A percentile compares a stretch with the other conserved stretches of the same genome.
Evolutionary conservation across 306 rosid species (phyloP).

Genomic region (Cucurbita pepo): DNA sequence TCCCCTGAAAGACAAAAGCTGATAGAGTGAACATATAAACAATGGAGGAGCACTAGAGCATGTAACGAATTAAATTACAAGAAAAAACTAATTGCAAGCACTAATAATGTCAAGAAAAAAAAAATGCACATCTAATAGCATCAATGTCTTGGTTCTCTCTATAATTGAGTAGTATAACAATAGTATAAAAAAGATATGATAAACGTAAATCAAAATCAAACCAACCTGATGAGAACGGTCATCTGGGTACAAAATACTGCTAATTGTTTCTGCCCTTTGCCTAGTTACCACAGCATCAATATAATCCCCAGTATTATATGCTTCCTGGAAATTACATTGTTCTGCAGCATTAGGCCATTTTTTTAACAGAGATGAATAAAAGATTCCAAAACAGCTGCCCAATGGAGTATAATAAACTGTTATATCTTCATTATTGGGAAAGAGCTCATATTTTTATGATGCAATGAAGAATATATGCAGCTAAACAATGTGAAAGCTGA

Average conservation of each 20-base stretch:
- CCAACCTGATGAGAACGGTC: slow-evolving; percentile 65
- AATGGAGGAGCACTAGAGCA: slow-evolving; percentile 4
- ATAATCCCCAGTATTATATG: slow-evolving; percentile 67
- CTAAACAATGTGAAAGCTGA: neutral
- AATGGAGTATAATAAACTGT: neutral
- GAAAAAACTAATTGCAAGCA: neutral
- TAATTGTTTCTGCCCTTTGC: slow-evolving; percentile 58
- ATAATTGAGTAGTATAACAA: neutral
- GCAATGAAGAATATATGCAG: neutral
- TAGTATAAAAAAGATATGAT: neutral
- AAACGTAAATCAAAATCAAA: neutral
- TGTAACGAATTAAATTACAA: slow-evolving; percentile 1
- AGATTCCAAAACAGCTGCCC: neutral
- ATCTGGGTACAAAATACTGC: slow-evolving; percentile 64
- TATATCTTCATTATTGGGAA: neutral
- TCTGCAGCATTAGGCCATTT: neutral
- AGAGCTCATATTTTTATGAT: neutral
- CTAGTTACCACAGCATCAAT: slow-evolving; percentile 50
- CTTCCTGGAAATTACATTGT: slow-evolving; percentile 28
- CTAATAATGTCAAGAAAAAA: neutral
- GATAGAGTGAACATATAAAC: slow-evolving; percentile 3
- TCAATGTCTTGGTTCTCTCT: neutral
- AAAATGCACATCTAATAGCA: neutral
- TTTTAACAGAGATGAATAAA: neutral
- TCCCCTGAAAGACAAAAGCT: slow-evolving; percentile 37